Evolutionary conservation across 2,329 filamentous ascomycete species (phyloP).

Genomic region (Didymella lethalis): DNA sequence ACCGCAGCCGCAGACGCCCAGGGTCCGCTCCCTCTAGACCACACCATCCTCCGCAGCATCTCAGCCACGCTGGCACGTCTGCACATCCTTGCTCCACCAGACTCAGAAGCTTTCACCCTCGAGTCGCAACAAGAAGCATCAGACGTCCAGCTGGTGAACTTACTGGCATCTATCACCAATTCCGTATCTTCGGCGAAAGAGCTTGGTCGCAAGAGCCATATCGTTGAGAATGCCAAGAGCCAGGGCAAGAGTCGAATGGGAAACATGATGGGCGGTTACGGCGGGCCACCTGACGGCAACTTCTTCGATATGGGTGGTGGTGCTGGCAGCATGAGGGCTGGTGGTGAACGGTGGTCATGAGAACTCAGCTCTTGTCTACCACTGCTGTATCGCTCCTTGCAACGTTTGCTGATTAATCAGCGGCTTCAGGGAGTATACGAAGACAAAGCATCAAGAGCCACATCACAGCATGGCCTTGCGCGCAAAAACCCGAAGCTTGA

Average conservation of each 20-base stretch:
- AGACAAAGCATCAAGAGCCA: too few relatives aligned
- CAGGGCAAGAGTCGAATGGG: conserved; percentile 42
- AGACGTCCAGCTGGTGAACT: conserved; percentile 79
- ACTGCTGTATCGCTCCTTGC: too few relatives aligned
- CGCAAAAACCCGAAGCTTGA: not conserved
- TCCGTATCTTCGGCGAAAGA: conserved; percentile 75
- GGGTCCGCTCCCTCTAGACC: conserved; percentile 56
- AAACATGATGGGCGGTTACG: conserved; percentile 25
- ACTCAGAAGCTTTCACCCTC: conserved; percentile 68
- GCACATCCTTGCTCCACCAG: conserved; percentile 78
- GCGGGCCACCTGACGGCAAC: conserved; percentile 27
- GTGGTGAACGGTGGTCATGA: conserved; percentile 32
- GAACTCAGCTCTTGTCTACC: not conserved
- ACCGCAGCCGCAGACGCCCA: conserved; percentile 39
- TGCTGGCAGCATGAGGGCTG: conserved; percentile 24
- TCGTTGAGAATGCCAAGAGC: conserved; percentile 53
- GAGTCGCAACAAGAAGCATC: conserved; percentile 81
- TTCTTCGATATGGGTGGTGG: conserved; percentile 37
- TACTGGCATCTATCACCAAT: conserved; percentile 78
- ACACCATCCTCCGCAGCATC: conserved; percentile 84
- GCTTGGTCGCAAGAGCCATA: conserved; percentile 74
- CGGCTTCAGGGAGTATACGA: too few relatives aligned
- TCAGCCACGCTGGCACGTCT: conserved; percentile 85
- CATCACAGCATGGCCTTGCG: not conserved
- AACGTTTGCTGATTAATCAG: not conserved